phyloP scores from a whole-genome alignment of 169 alveolate species.

The Eimeria zaria region DNA sequence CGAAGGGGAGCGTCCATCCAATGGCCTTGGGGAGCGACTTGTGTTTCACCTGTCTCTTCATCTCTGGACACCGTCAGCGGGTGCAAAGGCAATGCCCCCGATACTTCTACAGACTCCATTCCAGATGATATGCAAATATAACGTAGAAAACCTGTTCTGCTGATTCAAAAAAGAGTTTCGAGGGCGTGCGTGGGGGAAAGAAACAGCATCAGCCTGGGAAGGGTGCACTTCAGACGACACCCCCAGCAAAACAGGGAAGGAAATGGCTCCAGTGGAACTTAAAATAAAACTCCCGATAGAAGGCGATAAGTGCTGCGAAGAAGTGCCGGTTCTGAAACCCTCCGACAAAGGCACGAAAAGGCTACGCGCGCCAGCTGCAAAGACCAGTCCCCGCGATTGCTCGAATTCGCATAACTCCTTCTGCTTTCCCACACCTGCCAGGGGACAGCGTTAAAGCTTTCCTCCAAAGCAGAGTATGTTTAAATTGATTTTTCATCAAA shows the following conservation, averaged over 20 bases:
- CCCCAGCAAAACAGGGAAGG: neutral
- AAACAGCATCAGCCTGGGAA: neutral
- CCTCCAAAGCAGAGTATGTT: neutral
- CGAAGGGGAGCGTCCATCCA: constrained; percentile 8
- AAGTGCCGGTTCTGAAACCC: neutral
- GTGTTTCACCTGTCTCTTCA: constrained; percentile 13
- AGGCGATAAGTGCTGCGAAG: neutral
- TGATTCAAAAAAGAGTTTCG: neutral
- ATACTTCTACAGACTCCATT: neutral
- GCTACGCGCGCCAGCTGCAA: neutral
- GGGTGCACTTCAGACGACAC: constrained; percentile 27
- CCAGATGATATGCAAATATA: neutral
- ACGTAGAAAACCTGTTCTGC: constrained; percentile 2
- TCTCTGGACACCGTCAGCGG: neutral
- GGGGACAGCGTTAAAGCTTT: neutral
- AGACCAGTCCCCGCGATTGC: constrained; percentile 19
- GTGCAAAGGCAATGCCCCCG: neutral
- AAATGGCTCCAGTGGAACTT: neutral
- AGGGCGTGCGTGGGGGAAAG: neutral
- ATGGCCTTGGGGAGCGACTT: neutral
- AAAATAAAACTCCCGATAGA: neutral
- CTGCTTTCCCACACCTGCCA: neutral
- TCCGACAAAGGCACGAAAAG: neutral
- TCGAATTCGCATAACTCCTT: neutral
- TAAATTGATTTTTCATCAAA: neutral